Conservation (phyloP, 805 yeast species). For the Kuraishia molischiana region DNA sequence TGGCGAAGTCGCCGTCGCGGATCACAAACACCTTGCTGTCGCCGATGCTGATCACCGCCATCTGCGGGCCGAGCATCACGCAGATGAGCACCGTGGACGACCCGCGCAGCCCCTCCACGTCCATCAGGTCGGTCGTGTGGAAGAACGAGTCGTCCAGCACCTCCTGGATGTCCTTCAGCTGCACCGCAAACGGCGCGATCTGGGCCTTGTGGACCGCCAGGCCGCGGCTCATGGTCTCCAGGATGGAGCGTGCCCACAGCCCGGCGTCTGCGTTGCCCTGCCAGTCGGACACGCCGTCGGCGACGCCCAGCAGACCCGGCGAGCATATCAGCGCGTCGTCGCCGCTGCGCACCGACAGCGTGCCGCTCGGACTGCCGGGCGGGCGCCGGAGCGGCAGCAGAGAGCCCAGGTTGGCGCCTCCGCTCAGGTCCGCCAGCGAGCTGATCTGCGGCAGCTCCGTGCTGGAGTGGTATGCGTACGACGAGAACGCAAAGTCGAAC, state of each 20-base stretch:
- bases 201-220: constrained; percentile 29
- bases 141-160: constrained; percentile 36
- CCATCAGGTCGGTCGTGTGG: constrained; percentile 42
- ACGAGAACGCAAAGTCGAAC: not conserved
- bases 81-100: constrained; percentile 38
- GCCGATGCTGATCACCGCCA: constrained; percentile 41
- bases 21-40: constrained; percentile 40
- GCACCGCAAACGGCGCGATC: constrained; percentile 20
- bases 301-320: constrained; percentile 41
- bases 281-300: constrained; percentile 53
- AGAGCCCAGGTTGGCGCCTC: constrained; percentile 30
- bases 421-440: constrained; percentile 41
- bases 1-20: constrained; percentile 32
- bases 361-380: constrained; percentile 41
- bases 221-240: constrained; percentile 38
- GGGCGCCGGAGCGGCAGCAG: constrained; percentile 40
- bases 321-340: constrained; percentile 50
- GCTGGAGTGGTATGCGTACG: not conserved
- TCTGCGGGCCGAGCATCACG: constrained; percentile 28
- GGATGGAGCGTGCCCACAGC: constrained; percentile 41
- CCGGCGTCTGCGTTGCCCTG: constrained; percentile 36
- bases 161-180: constrained; percentile 16
- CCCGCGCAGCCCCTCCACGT: constrained; percentile 33
- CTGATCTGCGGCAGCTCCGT: constrained; percentile 26
- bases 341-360: constrained; percentile 41